These are phyloP conservation scores for Aegilops speltoides DNA, from an alignment of 176 grass and related monocot species.

Conservation along the genomic window DNA sequence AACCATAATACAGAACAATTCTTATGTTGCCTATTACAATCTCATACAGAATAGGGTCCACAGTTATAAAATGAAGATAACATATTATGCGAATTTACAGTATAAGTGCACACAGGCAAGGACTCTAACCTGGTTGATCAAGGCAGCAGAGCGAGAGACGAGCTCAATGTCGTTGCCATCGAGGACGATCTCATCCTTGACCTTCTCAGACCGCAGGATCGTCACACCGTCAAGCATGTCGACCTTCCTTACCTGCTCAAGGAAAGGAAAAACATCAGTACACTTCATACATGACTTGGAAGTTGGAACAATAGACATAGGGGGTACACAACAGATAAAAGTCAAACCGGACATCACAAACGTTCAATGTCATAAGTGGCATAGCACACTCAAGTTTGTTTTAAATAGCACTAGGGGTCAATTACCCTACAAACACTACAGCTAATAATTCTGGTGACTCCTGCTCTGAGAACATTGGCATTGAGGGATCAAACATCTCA, in stretches of 20 bases:
- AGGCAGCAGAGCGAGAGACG: conserved; percentile 63
- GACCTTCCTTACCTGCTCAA: conserved; percentile 71
- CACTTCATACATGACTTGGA: not conserved
- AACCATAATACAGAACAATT: not conserved
- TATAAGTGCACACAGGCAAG: not conserved
- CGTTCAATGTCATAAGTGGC: not conserved
- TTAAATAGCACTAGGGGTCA: not conserved
- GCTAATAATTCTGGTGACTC: not conserved
- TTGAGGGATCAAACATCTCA: not conserved
- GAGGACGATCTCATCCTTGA: conserved; percentile 84
- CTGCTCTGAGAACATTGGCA: not conserved
- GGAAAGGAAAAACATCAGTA: not conserved
- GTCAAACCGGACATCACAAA: not conserved
- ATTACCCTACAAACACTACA: not conserved
- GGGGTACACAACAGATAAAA: not conserved
- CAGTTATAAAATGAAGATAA: not conserved
- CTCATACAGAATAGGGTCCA: not conserved
- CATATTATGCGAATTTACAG: not conserved
- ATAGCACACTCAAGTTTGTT: not conserved
- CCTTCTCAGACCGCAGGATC: conserved; percentile 76
- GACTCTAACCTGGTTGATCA: conserved; percentile 70
- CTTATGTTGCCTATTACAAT: not conserved
- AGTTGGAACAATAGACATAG: not conserved
- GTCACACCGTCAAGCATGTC: conserved; percentile 83
- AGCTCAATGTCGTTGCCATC: conserved; percentile 87